Evolutionary conservation across 164 flowering plant species (phyloP), one percentile per base, ranked within the genome.

Genomic region (Piper betle): DNA sequence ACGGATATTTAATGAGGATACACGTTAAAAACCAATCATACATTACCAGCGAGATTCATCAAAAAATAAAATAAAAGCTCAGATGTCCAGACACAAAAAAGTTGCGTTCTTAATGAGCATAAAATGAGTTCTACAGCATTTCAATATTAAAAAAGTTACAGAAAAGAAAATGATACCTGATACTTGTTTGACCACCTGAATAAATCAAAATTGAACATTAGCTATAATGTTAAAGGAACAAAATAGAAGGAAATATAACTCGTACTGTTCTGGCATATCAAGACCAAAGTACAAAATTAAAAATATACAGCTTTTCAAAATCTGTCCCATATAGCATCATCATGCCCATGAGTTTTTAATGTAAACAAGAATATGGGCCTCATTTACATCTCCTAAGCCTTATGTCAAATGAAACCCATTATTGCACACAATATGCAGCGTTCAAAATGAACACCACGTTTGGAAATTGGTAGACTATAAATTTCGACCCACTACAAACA

Each of bases 171-270:
- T 17, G 13, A 65, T 81, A 87, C 97, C 95, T 90, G 80, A 90
- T 90, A 73, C 95, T 87, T 64, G 97, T 90, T 66, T 87, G 95
- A 19, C 97, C 97, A 78, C 97, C 97, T 90, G 86, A 63, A 68
- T 42, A 65, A 73, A 63, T 16, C 67, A 72, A 60, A 58, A 37
- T 20, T 13, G 1, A 25, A 0, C 33, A 25, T 5, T 41, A 39
- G 12, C 53, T 43, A 43, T 41, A 58, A 9, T 17, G 18, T 57
- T 57, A 46, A 50, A 15, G 9, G 16, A 67, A 33, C 43, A 62
- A 13, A 50, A 58, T 4, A 25, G 11, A 39, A 52, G 15, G 15
- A 10, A 2, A 46, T 46, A 10, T 10, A 25, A 25, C 33, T 25
- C 33, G 33, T 25, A 25, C 33, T 25, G 33, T 25, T 25, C 33